Evolutionary conservation across 2,329 filamentous ascomycete genomes (phyloP), one percentile per base, ranked within the genome.

Genomic region (Fusarium sp.): DNA sequence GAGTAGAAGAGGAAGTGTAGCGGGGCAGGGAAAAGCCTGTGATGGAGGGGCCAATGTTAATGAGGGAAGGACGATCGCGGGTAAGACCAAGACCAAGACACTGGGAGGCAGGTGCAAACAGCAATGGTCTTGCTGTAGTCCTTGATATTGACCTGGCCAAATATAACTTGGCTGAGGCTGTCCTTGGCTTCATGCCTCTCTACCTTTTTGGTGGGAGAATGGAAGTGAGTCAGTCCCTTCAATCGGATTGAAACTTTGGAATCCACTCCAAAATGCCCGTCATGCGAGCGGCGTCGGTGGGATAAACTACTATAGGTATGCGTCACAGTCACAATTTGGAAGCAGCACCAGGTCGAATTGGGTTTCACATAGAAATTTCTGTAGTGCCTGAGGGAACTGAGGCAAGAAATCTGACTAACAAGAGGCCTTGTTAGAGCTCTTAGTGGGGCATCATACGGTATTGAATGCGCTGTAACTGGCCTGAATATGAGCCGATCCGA

Each of bases 181-280:
- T 32, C 59, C 62, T 70, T 69, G 64, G 60, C 65, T 70, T 76
- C 74, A 76, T 76, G 48, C 69, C 66, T 72, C 61, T 65, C 58
- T 66, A 65, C 52, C 30, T 53, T 54, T 54, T 69, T 68, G 61
- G 61, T 69, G 63, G 53, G 52, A 67, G 54, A 52, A 71, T 51
- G 71, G 58, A 68, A 57, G 67, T 53, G 65, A 74, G 56, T 65
- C 52, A 73, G 58, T 64, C 52, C 64, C 66, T 70, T 54, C 25
- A 43, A 67, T 40, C 45, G 60, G 32, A 66, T 60, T 62, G 25
- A 55, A 56, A 32, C 47, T 66, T 54, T 32, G 13, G 58, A 72
- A 68, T 68, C 66, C 68, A 73, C 72, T 24, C 51, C 22, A 43
- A 47, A 68, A 63, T 55, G 22, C 25, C 32, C 44, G 57, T 66